These are phyloP conservation scores for Pyronema omphalodes DNA, from an alignment of 495 filamentous ascomycete genomes.

Conservation along the genomic window DNA sequence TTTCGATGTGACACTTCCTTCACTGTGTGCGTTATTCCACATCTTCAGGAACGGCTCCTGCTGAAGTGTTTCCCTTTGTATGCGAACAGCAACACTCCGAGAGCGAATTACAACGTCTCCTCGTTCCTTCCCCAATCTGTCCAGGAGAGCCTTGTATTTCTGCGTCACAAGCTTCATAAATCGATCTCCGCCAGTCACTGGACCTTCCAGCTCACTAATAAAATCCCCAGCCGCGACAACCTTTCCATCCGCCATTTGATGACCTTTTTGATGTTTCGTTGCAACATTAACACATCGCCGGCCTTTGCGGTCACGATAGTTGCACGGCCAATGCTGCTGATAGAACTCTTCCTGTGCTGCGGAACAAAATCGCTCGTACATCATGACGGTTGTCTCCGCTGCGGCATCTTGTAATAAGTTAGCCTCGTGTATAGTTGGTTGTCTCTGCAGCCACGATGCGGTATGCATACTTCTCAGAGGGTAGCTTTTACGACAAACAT, in stretches of 20 bases:
- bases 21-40: not conserved
- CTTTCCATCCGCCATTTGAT: conserved; percentile 22
- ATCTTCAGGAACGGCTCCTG: not conserved
- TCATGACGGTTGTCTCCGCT: conserved; percentile 2
- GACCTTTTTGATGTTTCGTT: conserved; percentile 14
- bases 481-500: conserved; percentile 11
- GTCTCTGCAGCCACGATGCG: too few relatives aligned
- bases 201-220: not conserved
- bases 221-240: conserved; percentile 18
- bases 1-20: not conserved
- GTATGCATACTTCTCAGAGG: conserved; percentile 10
- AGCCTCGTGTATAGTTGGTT: too few relatives aligned
- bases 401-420: not conserved
- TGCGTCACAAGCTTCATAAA: not conserved
- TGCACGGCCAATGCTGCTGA: conserved; percentile 15
- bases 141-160: not conserved
- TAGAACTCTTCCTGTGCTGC: conserved; percentile 15
- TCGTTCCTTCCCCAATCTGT: not conserved
- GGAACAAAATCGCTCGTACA: conserved; percentile 8
- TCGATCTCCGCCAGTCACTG: not conserved
- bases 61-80: not conserved
- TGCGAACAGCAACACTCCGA: not conserved
- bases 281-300: conserved; percentile 4
- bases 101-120: not conserved
- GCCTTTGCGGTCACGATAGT: conserved; percentile 10